phyloP scores from a whole-genome alignment of 2,329 filamentous ascomycete species.

The Pezicula carpinea region DNA sequence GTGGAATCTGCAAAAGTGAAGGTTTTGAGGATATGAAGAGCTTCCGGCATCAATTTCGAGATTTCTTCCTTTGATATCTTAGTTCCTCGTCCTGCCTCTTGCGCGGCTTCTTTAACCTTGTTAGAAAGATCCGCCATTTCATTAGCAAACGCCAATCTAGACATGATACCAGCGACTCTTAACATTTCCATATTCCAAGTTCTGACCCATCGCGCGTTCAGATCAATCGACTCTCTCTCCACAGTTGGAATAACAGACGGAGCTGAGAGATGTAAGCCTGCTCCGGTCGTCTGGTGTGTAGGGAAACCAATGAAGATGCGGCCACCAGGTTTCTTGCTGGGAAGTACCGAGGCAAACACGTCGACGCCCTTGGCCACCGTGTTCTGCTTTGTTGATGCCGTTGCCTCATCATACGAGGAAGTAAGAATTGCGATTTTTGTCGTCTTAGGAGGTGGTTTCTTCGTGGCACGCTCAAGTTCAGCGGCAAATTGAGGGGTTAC shows the following conservation, averaged over 20 bases:
- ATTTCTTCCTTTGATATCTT: conserved; percentile 61
- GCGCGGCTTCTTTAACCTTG: conserved; percentile 46
- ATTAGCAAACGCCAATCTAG: conserved; percentile 78
- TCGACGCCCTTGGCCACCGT: conserved; percentile 58
- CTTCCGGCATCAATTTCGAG: conserved; percentile 66
- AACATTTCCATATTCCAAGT: conserved; percentile 96
- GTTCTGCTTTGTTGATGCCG: conserved; percentile 43
- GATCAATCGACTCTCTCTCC: conserved; percentile 91
- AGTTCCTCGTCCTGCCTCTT: conserved; percentile 36
- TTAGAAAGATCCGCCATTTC: conserved; percentile 76
- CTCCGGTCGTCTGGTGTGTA: conserved; percentile 92
- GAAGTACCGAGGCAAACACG: conserved; percentile 86
- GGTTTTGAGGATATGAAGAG: conserved; percentile 77
- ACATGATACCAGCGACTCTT: conserved; percentile 83
- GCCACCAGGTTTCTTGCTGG: conserved; percentile 74
- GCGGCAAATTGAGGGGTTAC: conserved; percentile 68
- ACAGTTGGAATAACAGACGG: conserved; percentile 96
- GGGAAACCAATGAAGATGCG: conserved; percentile 97
- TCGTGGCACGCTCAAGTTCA: conserved; percentile 91
- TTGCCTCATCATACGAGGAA: conserved; percentile 82
- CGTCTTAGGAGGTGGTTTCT: conserved; percentile 88
- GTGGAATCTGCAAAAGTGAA: conserved; percentile 90
- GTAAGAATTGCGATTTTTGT: conserved; percentile 86
- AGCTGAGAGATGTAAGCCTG: conserved; percentile 89
- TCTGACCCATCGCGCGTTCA: conserved; percentile 91